These are phyloP conservation scores for Cercospora zeina DNA, from an alignment of 2,329 filamentous ascomycete genomes.

Conservation along the genomic window DNA sequence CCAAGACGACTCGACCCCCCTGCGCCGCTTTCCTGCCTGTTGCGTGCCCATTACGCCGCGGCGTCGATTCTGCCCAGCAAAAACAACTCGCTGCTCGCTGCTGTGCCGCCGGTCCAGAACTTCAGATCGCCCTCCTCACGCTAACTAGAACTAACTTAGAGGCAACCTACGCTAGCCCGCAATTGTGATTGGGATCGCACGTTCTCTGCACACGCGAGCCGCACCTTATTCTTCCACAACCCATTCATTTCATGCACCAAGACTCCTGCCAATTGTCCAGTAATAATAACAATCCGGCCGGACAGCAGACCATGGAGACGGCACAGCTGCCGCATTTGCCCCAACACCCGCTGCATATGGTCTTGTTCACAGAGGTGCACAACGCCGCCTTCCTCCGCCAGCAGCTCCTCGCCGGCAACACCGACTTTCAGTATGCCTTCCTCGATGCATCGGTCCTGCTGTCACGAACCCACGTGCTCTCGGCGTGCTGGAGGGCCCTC, in stretches of 20 bases:
- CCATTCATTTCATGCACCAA: neutral
- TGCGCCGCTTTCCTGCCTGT: conserved; percentile 7
- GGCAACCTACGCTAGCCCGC: neutral
- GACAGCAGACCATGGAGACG: conserved; percentile 57
- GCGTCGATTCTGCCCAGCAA: conserved; percentile 12
- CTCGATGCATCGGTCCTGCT: conserved; percentile 79
- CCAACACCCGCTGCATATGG: conserved; percentile 67
- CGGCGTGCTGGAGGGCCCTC: conserved; percentile 75
- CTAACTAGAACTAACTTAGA: neutral
- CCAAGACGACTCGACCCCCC: neutral
- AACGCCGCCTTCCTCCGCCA: conserved; percentile 78
- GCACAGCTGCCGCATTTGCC: conserved; percentile 76
- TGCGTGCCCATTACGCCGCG: conserved; percentile 11
- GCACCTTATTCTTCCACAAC: neutral
- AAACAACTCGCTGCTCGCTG: neutral
- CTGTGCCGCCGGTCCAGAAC: conserved; percentile 5
- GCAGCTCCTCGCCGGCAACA: conserved; percentile 81
- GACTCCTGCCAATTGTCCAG: neutral
- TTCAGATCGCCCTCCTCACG: neutral
- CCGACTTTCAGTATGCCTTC: conserved; percentile 88
- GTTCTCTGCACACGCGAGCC: conserved; percentile 4
- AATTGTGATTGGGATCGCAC: neutral
- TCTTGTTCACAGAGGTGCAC: conserved; percentile 71
- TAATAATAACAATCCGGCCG: neutral
- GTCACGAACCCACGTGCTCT: conserved; percentile 70